Evolutionary conservation across 805 yeast species (phyloP).

Genomic region (Diddensiella santjacobensis): DNA sequence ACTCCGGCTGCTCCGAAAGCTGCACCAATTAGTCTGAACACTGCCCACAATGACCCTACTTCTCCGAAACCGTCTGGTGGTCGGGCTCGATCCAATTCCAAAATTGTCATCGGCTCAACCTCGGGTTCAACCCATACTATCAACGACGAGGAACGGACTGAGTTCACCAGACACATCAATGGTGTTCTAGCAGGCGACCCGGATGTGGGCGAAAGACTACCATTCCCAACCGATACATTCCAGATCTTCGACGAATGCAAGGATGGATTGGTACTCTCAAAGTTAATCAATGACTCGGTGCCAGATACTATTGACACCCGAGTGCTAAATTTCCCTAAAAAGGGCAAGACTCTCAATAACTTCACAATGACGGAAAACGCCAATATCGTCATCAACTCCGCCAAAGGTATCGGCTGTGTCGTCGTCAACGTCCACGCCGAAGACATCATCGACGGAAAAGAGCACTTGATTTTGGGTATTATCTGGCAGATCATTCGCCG

Average conservation of each 20-base stretch:
- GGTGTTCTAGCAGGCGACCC: constrained; percentile 85
- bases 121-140: constrained; percentile 94
- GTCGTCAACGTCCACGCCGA: constrained; percentile 98
- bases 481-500: constrained; percentile 98
- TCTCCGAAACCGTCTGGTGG: constrained; percentile 17
- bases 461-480: constrained; percentile 88
- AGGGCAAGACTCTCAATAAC: constrained; percentile 77
- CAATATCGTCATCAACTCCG: constrained; percentile 95
- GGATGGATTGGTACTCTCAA: constrained; percentile 90
- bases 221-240: constrained; percentile 89
- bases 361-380: constrained; percentile 97
- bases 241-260: constrained; percentile 95
- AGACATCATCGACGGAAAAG: constrained; percentile 94
- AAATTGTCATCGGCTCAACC: constrained; percentile 81
- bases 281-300: constrained; percentile 93
- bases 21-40: constrained; percentile 2
- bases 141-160: constrained; percentile 93
- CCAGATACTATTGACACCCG: constrained; percentile 98
- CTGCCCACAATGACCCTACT: constrained; percentile 10
- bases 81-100: constrained; percentile 29
- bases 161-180: constrained; percentile 94
- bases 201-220: constrained; percentile 78
- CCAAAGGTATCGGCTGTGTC: constrained; percentile 97
- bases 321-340: constrained; percentile 85
- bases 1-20: constrained; percentile 13